phyloP scores from a whole-genome alignment of 1,284 basidiomycete genomes.

The Cutaneotrichosporon mucoides region DNA sequence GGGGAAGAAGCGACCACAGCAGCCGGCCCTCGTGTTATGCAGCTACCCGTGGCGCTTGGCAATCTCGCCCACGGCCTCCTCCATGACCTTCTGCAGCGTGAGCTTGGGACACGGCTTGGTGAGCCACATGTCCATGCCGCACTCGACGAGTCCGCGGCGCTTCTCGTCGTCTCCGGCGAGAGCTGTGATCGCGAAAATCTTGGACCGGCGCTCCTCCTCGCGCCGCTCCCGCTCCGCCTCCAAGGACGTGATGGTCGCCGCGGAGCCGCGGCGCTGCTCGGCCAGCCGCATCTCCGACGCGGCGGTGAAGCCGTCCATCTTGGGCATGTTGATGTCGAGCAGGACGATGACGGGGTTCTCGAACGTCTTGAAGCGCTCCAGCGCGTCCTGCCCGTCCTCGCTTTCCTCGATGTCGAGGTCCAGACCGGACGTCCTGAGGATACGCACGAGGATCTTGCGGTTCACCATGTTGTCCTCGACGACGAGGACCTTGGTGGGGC shows the following conservation, averaged over 20 bases:
- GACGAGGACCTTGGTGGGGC: slow-evolving; percentile 33
- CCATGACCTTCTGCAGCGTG: slow-evolving; percentile 31
- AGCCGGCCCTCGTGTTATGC: no score
- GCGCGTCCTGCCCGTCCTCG: slow-evolving; percentile 41
- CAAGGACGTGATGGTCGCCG: no score
- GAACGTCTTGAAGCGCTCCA: slow-evolving; percentile 36
- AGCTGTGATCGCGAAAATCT: slow-evolving; percentile 49
- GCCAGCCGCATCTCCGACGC: slow-evolving; percentile 32
- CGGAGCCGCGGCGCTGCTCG: no score
- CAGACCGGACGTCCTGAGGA: slow-evolving; percentile 30
- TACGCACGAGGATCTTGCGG: slow-evolving; percentile 44
- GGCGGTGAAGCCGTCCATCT: slow-evolving; percentile 45
- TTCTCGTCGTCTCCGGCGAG: slow-evolving; percentile 40
- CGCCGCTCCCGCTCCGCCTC: no score
- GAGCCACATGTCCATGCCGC: slow-evolving; percentile 42
- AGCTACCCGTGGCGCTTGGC: no score
- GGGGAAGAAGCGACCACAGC: no score
- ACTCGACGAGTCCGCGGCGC: slow-evolving; percentile 40
- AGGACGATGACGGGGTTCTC: slow-evolving; percentile 30
- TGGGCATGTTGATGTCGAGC: slow-evolving; percentile 49
- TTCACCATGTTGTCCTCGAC: slow-evolving; percentile 49
- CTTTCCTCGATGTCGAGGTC: slow-evolving; percentile 36
- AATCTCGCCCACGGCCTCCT: slow-evolving; percentile 18
- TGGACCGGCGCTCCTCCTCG: slow-evolving; percentile 14
- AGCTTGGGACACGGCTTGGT: slow-evolving; percentile 40